Base-by-base conservation (phyloP, 331 rosid species). In the Pyrus hybrid region DNA sequence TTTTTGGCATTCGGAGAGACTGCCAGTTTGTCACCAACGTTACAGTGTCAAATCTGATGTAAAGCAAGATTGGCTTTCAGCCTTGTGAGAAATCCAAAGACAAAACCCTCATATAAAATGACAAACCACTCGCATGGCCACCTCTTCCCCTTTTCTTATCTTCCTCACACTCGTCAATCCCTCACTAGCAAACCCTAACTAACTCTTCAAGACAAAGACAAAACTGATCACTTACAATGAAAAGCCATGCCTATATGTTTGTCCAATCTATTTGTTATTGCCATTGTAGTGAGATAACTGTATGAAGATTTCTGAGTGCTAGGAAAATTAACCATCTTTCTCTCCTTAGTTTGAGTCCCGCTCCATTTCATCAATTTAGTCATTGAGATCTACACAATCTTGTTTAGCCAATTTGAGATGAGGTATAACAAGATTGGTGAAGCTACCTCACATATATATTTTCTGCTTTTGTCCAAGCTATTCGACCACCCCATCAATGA, bases 131-230 rank as follows among this genome's bases (percentile, higher is more conserved):
- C 20, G 35, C 74, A 64, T 37, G 80, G 32, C 66, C 51, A 63
- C 35, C 22, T 64, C 32, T n/a, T 63, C 13, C 7, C 32, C 67
- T 9, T 8, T 68, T 30, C 28, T 32, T 64, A 23, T 70, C 51
- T 74, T 29, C 21, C 64, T 25, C 69, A 33, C 61, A 74, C 62
- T 33, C 35, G 28, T 69, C 51, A 7, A 23, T 58, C 49, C 30
- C 28, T 23, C 26, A 43, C 77, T 54, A 22, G 28, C 47, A 76
- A 73, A 72, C 74, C 77, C 73, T 45, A 67, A 66, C 57, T 51
- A 82, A 70, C 68, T 68, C 54, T 33, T 11, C 4, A 21, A 56
- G 12, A 69, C 8, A 51, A 20, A 25, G 18, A 60, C 65, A 58
- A 23, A 60, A 32, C 35, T 32, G 8, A 11, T 10, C 63, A 51